phyloP scores from a whole-genome alignment of 2,329 filamentous ascomycete species.

The Penicillium sp. region DNA sequence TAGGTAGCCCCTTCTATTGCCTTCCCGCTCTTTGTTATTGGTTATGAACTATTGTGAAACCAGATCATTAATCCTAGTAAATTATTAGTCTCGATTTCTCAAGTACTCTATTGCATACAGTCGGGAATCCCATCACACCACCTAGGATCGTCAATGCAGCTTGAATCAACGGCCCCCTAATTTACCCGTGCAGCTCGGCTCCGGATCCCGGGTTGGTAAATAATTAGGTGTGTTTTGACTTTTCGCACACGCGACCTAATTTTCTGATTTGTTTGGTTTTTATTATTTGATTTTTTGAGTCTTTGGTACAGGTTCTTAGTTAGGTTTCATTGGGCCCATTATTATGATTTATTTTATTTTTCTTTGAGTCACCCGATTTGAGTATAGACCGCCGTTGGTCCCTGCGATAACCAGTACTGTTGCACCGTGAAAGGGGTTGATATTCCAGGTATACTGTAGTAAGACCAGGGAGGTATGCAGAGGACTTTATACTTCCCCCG shows the following conservation, averaged over 20 bases:
- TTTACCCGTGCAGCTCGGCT: constrained; percentile 22
- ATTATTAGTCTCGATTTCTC: background rate
- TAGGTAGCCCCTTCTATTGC: background rate
- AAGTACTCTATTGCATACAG: background rate
- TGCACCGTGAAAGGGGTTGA: background rate
- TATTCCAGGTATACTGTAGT: background rate
- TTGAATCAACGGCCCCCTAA: constrained; percentile 20
- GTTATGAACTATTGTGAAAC: background rate
- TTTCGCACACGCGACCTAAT: constrained; percentile 8
- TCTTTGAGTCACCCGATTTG: constrained; percentile 1
- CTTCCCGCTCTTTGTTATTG: background rate
- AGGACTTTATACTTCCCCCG: background rate
- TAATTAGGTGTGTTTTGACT: constrained; percentile 5
- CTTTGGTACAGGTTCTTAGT: background rate
- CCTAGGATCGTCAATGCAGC: constrained; percentile 21
- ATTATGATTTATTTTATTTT: background rate
- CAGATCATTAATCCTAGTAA: background rate
- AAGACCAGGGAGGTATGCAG: background rate
- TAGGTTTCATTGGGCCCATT: background rate
- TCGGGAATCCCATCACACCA: constrained; percentile 7
- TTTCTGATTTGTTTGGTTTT: background rate
- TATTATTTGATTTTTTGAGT: background rate
- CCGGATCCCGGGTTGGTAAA: constrained; percentile 13
- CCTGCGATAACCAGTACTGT: background rate
- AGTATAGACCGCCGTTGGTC: constrained; percentile 4